These are phyloP conservation scores for Papiliotrema flavescens DNA, from an alignment of 1,284 basidiomycete species.

Conservation along the genomic window DNA sequence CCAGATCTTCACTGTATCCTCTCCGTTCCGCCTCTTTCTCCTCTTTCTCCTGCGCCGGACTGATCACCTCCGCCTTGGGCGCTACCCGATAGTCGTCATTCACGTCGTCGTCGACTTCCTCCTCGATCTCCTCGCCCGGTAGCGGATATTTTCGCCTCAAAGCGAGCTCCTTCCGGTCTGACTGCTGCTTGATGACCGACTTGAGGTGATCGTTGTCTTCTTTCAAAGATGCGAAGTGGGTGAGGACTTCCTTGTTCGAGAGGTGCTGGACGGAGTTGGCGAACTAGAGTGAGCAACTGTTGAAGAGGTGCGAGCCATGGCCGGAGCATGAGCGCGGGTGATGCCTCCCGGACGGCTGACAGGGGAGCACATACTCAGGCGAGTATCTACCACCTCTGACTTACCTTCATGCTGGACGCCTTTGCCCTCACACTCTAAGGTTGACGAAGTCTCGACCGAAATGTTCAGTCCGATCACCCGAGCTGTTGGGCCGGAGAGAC, in stretches of 20 bases:
- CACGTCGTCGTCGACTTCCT: neutral
- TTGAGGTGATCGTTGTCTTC: constrained; percentile 64
- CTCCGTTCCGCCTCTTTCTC: constrained; percentile 35
- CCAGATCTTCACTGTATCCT: constrained; percentile 68
- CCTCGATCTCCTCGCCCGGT: constrained; percentile 5
- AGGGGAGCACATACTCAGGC: too few species aligned
- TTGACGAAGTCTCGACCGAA: too few species aligned
- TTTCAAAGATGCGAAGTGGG: constrained; percentile 66
- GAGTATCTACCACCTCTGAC: too few species aligned
- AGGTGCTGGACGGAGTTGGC: constrained; percentile 71
- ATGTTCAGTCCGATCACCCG: neutral
- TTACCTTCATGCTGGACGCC: constrained; percentile 22
- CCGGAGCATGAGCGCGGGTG: too few species aligned
- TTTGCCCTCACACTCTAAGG: neutral
- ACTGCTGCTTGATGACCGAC: constrained; percentile 55
- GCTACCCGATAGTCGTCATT: neutral
- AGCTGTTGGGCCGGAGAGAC: too few species aligned
- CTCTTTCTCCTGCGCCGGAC: constrained; percentile 53
- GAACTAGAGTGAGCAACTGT: constrained; percentile 54
- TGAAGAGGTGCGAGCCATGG: too few species aligned
- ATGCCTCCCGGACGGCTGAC: too few species aligned
- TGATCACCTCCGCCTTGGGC: neutral
- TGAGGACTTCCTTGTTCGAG: constrained; percentile 80
- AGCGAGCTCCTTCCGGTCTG: constrained; percentile 9
- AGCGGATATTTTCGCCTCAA: constrained; percentile 17